These are phyloP conservation scores for Rhodotorula graminis DNA, from an alignment of 768 basidiomycete genomes.

Conservation along the genomic window DNA sequence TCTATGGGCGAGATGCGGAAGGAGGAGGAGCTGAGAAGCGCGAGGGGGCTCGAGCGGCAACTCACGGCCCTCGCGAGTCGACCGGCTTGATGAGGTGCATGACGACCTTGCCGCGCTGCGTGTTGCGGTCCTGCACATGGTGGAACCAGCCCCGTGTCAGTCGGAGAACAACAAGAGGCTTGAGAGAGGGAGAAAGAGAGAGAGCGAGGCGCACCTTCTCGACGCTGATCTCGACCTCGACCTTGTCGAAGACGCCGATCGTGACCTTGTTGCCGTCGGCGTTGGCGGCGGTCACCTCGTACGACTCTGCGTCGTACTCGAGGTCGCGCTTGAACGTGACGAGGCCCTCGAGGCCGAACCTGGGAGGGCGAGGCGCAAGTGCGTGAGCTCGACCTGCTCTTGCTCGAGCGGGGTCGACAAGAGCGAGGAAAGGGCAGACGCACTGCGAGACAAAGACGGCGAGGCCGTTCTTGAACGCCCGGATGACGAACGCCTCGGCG, in stretches of 20 bases:
- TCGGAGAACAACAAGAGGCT: neutral
- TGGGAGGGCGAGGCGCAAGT: conserved; percentile 45
- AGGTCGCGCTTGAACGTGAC: conserved; percentile 88
- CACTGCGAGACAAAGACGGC: conserved; percentile 95
- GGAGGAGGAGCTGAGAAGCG: too few relatives aligned
- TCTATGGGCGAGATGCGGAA: too few relatives aligned
- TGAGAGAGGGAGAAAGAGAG: neutral
- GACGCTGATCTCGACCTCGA: conserved; percentile 79
- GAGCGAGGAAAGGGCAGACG: conserved; percentile 43
- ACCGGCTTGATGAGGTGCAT: conserved; percentile 34
- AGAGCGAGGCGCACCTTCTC: conserved; percentile 61
- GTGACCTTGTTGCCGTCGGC: conserved; percentile 51
- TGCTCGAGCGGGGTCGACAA: neutral
- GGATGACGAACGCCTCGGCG: conserved; percentile 88
- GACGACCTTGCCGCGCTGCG: conserved; percentile 38
- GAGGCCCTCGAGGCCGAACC: conserved; percentile 88
- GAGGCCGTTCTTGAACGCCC: conserved; percentile 88
- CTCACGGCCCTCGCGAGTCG: conserved; percentile 19
- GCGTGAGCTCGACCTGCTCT: neutral
- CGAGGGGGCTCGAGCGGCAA: neutral
- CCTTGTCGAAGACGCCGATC: conserved; percentile 89
- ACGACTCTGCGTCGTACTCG: conserved; percentile 85
- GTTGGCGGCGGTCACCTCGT: conserved; percentile 66
- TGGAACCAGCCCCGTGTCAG: too few relatives aligned
- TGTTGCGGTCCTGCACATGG: conserved; percentile 34